These are phyloP conservation scores for Ganoderma meredithae DNA, from an alignment of 1,284 basidiomycete genomes.

Conservation along the genomic window DNA sequence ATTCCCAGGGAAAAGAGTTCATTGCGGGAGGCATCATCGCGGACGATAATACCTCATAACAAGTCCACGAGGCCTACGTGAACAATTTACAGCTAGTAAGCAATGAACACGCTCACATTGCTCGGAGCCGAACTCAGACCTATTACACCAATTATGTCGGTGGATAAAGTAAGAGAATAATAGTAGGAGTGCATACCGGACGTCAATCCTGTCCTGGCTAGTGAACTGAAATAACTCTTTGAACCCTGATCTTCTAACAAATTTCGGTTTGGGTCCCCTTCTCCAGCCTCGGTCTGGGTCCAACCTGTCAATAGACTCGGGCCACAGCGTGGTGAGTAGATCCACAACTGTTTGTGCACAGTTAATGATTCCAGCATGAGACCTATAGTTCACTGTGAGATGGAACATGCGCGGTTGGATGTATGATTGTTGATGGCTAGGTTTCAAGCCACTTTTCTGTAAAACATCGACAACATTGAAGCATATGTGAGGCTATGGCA, in stretches of 20 bases:
- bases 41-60: conserved; percentile 9
- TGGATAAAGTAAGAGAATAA: background rate
- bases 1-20: background rate
- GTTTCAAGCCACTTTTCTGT: background rate
- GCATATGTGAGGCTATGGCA: background rate
- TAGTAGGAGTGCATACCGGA: conserved; percentile 42
- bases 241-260: conserved; percentile 49
- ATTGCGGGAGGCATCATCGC: conserved; percentile 3
- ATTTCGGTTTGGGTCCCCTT: conserved; percentile 64
- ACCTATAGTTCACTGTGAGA: conserved; percentile 71
- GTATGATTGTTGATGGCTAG: background rate
- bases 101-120: conserved; percentile 1
- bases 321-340: conserved; percentile 68
- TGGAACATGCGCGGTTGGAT: conserved; percentile 58
- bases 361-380: conserved; percentile 70
- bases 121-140: background rate
- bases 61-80: too few species aligned
- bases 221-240: conserved; percentile 53
- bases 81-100: background rate
- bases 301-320: conserved; percentile 68
- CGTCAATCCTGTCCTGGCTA: conserved; percentile 62
- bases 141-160: background rate
- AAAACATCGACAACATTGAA: background rate
- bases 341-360: conserved; percentile 70
- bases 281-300: conserved; percentile 63